Percentiles rank a stretch among this genome's conserved stretches.
These are phyloP conservation scores for Solanum chiquidenum DNA, from an alignment of 257 asterid genomes.

Conservation along the genomic window DNA sequence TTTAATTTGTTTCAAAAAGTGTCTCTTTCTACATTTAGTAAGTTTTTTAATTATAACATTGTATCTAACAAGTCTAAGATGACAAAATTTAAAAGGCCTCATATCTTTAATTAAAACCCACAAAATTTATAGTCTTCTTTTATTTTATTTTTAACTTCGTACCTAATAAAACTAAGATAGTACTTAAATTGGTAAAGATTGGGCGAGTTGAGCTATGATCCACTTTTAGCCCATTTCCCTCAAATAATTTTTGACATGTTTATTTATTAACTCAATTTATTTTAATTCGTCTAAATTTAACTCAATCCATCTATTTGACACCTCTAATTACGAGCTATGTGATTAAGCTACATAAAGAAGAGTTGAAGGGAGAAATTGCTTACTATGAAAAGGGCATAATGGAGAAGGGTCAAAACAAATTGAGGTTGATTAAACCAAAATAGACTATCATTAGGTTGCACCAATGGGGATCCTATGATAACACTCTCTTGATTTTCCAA, in stretches of 20 bases:
- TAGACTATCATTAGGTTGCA: slow-evolving; percentile 43
- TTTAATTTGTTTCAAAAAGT: background rate
- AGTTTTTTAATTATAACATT: background rate
- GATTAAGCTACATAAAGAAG: background rate
- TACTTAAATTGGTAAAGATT: background rate
- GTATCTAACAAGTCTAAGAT: background rate
- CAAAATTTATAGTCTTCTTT: background rate
- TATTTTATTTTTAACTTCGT: background rate
- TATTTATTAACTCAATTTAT: background rate
- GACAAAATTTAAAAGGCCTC: background rate
- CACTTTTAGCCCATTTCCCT: background rate
- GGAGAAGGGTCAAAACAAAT: slow-evolving; percentile 50
- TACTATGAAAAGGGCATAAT: slow-evolving; percentile 57
- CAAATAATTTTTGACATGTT: background rate
- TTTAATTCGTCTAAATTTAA: background rate
- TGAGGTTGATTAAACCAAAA: slow-evolving; percentile 70
- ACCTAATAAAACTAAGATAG: background rate
- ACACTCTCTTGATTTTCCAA: slow-evolving; percentile 26
- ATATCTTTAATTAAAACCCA: background rate
- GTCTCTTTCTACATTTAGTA: background rate
- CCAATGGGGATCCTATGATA: slow-evolving; percentile 57
- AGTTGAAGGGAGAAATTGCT: background rate
- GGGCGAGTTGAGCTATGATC: background rate
- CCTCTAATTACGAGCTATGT: background rate
- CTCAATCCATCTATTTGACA: background rate